Evolutionary conservation across 2,329 filamentous ascomycete genomes (phyloP).

Genomic region (Hypoxylon sp.): DNA sequence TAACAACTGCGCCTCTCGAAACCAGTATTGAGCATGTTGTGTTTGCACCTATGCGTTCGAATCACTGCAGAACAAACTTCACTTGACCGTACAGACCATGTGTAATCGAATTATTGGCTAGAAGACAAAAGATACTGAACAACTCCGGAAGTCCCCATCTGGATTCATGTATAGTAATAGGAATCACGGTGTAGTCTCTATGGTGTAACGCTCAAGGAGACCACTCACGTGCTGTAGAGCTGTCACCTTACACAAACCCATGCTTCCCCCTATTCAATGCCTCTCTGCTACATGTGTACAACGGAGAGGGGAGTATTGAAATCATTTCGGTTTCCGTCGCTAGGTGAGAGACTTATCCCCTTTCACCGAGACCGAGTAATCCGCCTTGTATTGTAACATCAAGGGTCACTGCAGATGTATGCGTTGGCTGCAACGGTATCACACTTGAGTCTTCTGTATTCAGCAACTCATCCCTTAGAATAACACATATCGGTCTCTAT

Average conservation of each 20-base stretch:
- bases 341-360: neutral
- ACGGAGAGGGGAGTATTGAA: conserved; percentile 3
- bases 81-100: conserved; percentile 18
- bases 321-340: conserved; percentile 3
- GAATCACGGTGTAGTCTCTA: conserved; percentile 14
- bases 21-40: conserved; percentile 10
- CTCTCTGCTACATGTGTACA: conserved; percentile 17
- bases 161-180: conserved; percentile 14
- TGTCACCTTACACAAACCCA: conserved; percentile 24
- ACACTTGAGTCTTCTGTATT: conserved; percentile 12
- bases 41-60: conserved; percentile 1
- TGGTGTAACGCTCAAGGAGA: conserved; percentile 11
- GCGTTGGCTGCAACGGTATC: conserved; percentile 18
- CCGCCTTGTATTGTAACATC: conserved; percentile 16
- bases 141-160: conserved; percentile 20
- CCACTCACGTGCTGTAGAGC: conserved; percentile 16
- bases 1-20: conserved; percentile 12
- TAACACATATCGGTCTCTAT: neutral
- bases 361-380: conserved; percentile 1
- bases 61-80: conserved; percentile 10
- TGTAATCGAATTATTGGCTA: conserved; percentile 26
- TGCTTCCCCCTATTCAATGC: neutral
- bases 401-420: conserved; percentile 13
- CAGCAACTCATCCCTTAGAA: conserved; percentile 7
- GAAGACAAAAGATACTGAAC: conserved; percentile 3